phyloP scores from a whole-genome alignment of 352 stramenopile species.

The Phytophthora tentaculata region DNA sequence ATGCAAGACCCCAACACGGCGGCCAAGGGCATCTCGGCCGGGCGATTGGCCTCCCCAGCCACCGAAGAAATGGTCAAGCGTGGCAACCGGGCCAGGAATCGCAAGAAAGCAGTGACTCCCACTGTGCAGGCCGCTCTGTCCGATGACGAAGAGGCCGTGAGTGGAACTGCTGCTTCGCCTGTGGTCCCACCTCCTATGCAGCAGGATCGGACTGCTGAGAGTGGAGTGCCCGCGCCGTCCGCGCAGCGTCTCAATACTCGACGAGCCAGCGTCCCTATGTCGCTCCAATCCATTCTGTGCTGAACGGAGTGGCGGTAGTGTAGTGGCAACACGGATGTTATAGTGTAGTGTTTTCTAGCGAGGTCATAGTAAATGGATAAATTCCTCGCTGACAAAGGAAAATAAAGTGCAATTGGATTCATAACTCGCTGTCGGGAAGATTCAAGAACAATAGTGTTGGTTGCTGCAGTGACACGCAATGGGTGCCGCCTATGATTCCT shows the following conservation, averaged over 20 bases:
- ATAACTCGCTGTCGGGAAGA: slow-evolving; percentile 17
- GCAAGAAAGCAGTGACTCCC: slow-evolving; percentile 37
- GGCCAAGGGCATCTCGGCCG: slow-evolving; percentile 73
- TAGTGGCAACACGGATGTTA: slow-evolving; percentile 23
- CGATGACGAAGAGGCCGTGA: slow-evolving; percentile 53
- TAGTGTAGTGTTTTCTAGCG: slow-evolving; percentile 20
- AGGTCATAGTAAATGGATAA: slow-evolving; percentile 14
- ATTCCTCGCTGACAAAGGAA: slow-evolving; percentile 12
- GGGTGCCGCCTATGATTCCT: neutral
- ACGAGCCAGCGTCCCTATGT: slow-evolving; percentile 58
- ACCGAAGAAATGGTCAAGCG: slow-evolving; percentile 71
- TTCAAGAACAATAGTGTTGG: slow-evolving; percentile 21
- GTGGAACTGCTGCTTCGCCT: slow-evolving; percentile 23
- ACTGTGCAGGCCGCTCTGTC: slow-evolving; percentile 38
- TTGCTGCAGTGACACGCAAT: slow-evolving; percentile 23
- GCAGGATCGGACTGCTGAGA: slow-evolving; percentile 25
- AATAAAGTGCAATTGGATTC: slow-evolving; percentile 11
- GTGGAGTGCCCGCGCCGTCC: slow-evolving; percentile 2
- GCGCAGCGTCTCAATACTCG: slow-evolving; percentile 45
- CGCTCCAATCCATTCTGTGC: slow-evolving; percentile 77
- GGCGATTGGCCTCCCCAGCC: slow-evolving; percentile 59
- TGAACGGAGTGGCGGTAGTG: slow-evolving; percentile 25
- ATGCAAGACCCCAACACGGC: slow-evolving; percentile 83
- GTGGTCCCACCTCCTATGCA: slow-evolving; percentile 3
- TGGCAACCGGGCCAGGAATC: slow-evolving; percentile 49